Evolutionary conservation across 192 early-diverging fungal species (phyloP), one percentile per base, ranked within the genome.

Genomic region (Mortierella hygrophila): DNA sequence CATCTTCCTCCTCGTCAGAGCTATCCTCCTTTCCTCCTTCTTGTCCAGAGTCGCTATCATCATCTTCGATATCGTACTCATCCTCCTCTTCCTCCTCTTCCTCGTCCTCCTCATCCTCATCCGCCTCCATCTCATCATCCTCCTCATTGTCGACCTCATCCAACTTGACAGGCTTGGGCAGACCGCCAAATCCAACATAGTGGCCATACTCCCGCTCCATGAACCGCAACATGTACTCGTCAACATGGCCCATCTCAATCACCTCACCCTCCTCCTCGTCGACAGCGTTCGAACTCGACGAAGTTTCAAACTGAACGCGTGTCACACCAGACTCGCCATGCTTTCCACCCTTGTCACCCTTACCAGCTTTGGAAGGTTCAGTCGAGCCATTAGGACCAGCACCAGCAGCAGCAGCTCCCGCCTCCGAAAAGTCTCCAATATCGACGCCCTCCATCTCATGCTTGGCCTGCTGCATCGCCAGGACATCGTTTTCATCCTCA

Each of bases 201-300:
- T 84, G 77, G 6, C 89, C 92, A 88, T 91, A 88, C 74, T 92
- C 92, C 15, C 82, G 54, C 68, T 93, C 91, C 85, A 87, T 84
- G 55, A 94, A 94, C 37, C 93, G 90, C 37, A 94, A 77, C 93
- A 94, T 94, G 54, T 94, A 95, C 82, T 94, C 91, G 77, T 96
- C 95, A 40, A 96, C 92, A 80, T 94, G 94, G 13, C 92, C 93
- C 41, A 95, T 85, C n/a, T 88, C 90, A 41, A 85, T 77, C 23
- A 85, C 70, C n/a, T 78, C 71, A 3, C 47, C 89, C 40, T 83
- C 83, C 32, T 78, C 85, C 23, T 88, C 88, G 23, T 76, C 82
- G 6, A 44, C 85, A 6, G 68, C 80, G 42, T 35, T 75, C 23
- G 46, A 32, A 26, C 8, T 71, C 23, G 63, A 38, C 69, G 68